Percentiles rank a stretch among this genome's conserved stretches.
These are phyloP conservation scores for Tulasnella sp. DNA, from an alignment of 768 basidiomycete species.

Conservation along the genomic window DNA sequence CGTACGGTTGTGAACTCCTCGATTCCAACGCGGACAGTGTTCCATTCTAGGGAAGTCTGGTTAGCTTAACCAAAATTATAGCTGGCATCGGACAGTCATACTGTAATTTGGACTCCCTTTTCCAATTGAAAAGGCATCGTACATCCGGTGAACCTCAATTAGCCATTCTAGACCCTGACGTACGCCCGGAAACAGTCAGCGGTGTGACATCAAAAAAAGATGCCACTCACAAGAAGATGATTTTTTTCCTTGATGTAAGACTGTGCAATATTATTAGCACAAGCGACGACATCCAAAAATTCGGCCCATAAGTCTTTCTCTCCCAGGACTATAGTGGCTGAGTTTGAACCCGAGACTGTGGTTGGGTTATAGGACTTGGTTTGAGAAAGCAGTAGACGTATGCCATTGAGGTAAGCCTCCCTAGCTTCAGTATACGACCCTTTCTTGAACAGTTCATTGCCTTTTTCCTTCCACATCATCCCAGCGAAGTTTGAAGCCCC, in stretches of 20 bases:
- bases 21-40: neutral
- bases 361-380: neutral
- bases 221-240: constrained; percentile 6
- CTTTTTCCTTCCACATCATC: neutral
- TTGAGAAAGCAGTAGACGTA: neutral
- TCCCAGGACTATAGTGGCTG: neutral
- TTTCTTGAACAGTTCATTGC: neutral
- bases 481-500: neutral
- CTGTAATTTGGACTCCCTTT: neutral
- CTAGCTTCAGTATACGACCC: neutral
- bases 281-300: neutral
- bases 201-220: too few relatives aligned
- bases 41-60: neutral
- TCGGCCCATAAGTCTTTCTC: neutral
- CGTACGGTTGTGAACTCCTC: constrained; percentile 13
- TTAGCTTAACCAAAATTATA: neutral
- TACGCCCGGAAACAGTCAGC: neutral
- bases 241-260: constrained; percentile 1
- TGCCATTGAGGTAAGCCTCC: neutral
- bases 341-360: neutral
- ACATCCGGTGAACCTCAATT: constrained; percentile 13
- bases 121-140: neutral
- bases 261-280: constrained; percentile 23
- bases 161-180: constrained; percentile 7
- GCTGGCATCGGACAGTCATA: neutral